Conservation (phyloP, 2,329 filamentous ascomycete species). For the Curvularia sp. region DNA sequence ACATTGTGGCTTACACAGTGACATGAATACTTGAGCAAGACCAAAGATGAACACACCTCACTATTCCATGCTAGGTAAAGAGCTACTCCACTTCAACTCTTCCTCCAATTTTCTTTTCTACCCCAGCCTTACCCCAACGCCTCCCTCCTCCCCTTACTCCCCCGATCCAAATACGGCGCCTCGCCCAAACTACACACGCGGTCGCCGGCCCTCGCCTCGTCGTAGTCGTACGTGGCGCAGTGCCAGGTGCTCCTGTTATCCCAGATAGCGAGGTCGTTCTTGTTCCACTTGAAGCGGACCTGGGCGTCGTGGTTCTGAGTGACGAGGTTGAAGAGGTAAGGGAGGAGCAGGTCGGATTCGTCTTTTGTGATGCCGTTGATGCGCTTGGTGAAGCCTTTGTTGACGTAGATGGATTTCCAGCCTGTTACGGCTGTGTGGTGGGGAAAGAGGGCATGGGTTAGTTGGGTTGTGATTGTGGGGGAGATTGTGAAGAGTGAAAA, state of each 20-base stretch:
- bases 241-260: constrained; percentile 69
- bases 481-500: no score
- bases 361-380: constrained; percentile 58
- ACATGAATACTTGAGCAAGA: no score
- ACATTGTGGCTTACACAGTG: no score
- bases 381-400: constrained; percentile 43
- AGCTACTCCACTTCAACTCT: neutral
- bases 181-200: constrained; percentile 63
- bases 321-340: constrained; percentile 55
- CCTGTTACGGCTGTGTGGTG: constrained; percentile 61
- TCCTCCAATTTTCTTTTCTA: no score
- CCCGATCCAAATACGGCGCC: constrained; percentile 63
- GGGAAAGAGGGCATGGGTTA: neutral
- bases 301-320: constrained; percentile 61
- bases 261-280: constrained; percentile 63
- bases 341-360: constrained; percentile 55
- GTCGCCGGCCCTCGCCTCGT: constrained; percentile 59
- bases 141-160: constrained; percentile 45
- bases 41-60: no score
- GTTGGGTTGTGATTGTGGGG: no score
- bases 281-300: constrained; percentile 58
- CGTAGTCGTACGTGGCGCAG: constrained; percentile 69
- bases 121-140: neutral
- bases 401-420: constrained; percentile 61
- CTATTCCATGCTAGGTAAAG: no score